Evolutionary conservation across 768 basidiomycete species (phyloP).

Genomic region (Ramaria sp.): DNA sequence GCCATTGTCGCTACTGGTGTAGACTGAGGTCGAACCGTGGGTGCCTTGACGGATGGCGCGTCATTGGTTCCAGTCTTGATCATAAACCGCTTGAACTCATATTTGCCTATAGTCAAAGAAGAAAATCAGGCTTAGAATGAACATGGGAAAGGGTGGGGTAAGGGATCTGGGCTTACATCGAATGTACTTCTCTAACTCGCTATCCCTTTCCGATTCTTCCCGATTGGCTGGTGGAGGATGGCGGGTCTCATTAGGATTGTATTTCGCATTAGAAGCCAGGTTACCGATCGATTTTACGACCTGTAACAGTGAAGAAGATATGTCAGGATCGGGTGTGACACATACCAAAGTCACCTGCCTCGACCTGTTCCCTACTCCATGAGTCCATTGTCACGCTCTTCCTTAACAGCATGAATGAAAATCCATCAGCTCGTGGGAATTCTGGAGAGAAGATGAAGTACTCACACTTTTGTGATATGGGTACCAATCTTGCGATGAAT

Average conservation of each 20-base stretch:
- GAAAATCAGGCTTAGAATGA: neutral
- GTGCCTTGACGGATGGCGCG: constrained; percentile 27
- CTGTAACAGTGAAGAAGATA: constrained; percentile 27
- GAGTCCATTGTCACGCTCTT: constrained; percentile 85
- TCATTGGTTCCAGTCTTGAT: constrained; percentile 25
- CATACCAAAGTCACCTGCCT: constrained; percentile 36
- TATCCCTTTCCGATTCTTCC: constrained; percentile 72
- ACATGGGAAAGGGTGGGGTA: neutral
- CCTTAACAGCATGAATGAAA: constrained; percentile 29
- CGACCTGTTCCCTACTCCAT: constrained; percentile 84
- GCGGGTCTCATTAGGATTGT: constrained; percentile 75
- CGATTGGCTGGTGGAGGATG: constrained; percentile 77
- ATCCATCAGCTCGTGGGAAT: neutral
- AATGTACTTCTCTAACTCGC: constrained; percentile 87
- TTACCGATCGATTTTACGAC: constrained; percentile 78
- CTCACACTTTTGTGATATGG: constrained; percentile 88
- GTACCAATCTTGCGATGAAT: constrained; percentile 93
- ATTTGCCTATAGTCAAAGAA: constrained; percentile 46
- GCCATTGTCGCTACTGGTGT: constrained; percentile 9
- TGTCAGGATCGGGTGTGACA: neutral
- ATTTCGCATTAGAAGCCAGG: constrained; percentile 62
- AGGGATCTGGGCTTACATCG: constrained; percentile 42
- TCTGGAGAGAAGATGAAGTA: constrained; percentile 8
- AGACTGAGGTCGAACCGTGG: constrained; percentile 18
- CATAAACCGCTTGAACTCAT: constrained; percentile 65